Evolutionary conservation across 768 basidiomycete species (phyloP), one percentile per base, ranked within the genome.

Genomic region (Wakefieldia striispora): DNA sequence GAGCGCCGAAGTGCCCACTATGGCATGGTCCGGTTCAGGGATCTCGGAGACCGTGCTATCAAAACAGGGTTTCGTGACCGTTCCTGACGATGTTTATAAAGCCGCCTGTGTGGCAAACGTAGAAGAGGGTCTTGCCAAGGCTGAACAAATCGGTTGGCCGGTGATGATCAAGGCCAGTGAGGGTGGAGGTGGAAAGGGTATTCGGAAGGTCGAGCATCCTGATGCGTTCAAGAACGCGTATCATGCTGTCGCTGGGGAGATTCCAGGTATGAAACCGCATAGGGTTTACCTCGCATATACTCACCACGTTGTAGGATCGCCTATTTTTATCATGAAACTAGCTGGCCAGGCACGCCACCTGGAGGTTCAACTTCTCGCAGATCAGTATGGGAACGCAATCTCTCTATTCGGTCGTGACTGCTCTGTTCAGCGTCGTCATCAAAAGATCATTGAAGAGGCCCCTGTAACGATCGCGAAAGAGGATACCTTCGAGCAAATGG

Each of bases 131-230:
- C 66, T 98, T 49, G 70, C 74, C 54, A 83, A 78, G 62, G 91
- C 95, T 0, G 86, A 92, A 66, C 72, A 83, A 65, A 97, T 99
- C 43, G 95, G 95, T 11, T 98, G 82, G 79, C 97, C 97, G 0
- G 84, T 99, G 55, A 99, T 99, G 97, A 98, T 99, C 75, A 99
- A 99, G 76, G 97, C 97, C 6, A 93, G 90, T 56, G 97, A 99
- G 70, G 97, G 97, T 57, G 97, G 97, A 59, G 97, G 97, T 70
- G 97, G 97, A 51, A 99, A 99, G 70, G 97, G 97, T 72, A 99
- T 99, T 51, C 79, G 97, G 47, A 98, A 90, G 74, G 97, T 99
- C 24, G 91, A 95, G 43, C 72, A 74, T 41, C 75, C 86, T 2
- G 90, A 93, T 40, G 81, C 81, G 43, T 98, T 99, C 78, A 94